Base-by-base conservation (phyloP, 2,329 filamentous ascomycete genomes). In the Pseudogymnoascus sp. region DNA sequence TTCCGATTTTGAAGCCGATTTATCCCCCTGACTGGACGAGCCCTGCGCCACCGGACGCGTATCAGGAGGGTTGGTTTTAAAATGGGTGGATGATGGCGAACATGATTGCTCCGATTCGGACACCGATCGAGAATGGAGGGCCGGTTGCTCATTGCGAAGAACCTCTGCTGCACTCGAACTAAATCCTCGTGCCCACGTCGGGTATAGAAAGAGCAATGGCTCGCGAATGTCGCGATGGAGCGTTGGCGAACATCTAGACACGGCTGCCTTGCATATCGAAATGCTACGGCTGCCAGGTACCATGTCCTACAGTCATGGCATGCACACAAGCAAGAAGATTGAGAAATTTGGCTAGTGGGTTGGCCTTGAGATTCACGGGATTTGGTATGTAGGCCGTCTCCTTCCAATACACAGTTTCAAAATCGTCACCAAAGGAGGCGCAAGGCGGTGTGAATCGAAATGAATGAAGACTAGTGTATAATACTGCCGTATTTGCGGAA, bases 271-370 rank as follows among this genome's bases (percentile, higher is more conserved):
- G 55, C 55, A 57, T 57, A 35, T 57, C 35, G 35, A 37, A 57
- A 57, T 57, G 55, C 55, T 18, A 28, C 55, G 55, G 55, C 55
- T 57, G 35, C 55, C 55, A 57, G 55, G 35, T 35, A 57, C 55
- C 55, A 57, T 57, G 10, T 57, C 55, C 55, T 57, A 38, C 55
- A 35, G 30, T 57, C 55, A 57, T 57, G 55, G 37, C 55, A 57
- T 38, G 55, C 33, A 37, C 9, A 37, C 8, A 38, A 57, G 13
- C 13, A 23, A 37, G 13, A 35, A 18, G 33, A 57, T 35, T 30
- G 35, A 28, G 55, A 33, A 57, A 57, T 23, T 23, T 57, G 33
- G 9, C 3, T 30, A 19, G 9, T 52, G 26, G 45, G 30, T 30
- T 18, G 28, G 45, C 26, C 26, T 26, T 52, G 26, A 52, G 45